Evolutionary conservation across 176 grass and related monocot species (phyloP), one percentile per base, ranked within the genome.

Genomic region (Aegilops sharonensis): DNA sequence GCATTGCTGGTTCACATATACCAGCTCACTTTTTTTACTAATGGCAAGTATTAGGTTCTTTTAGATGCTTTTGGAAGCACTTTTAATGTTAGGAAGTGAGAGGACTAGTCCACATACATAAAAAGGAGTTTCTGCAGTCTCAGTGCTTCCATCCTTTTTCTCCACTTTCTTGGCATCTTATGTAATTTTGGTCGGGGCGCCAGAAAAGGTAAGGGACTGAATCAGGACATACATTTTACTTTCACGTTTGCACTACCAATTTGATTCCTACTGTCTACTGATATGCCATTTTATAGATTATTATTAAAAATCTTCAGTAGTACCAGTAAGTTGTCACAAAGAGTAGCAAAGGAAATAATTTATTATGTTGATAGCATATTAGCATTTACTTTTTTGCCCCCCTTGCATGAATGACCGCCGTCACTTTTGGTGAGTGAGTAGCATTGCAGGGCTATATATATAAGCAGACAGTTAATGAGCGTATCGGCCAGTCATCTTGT

Each of bases 371-470:
- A 20, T 77, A 61, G 83, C 62, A 86, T 65, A 29, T 73, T 77
- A 60, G 78, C 36, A 77, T 72, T 27, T 64, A 17, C 35, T 5
- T 48, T 62, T 3, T 74, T 72, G 68, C 45, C 21, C 70, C 32
- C 34, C 24, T 20, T 43, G 82, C 56, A 77, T 81, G 72, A 78
- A 90, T n/a, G 78, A 82, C 78, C 23, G 36, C 83, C 78, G 2
- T 78, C 40, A 40, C 78, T 86, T 90, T 86, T 86, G 20, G 65
- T 72, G 1, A 9, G 21, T 4, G 15, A 82, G 83, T 82, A 78
- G 78, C 59, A 62, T 64, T 72, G 81, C 54, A 47, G 50, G 25
- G 63, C 64, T 80, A 68, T 43, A 27, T 27, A 27, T 27, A 40
- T 63, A 42, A n/a, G 54, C 1, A 70, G 54, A 1, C 13, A 29